These are phyloP conservation scores for Porphyrellus cyaneotinctus DNA, from an alignment of 768 basidiomycete genomes.

Conservation along the genomic window DNA sequence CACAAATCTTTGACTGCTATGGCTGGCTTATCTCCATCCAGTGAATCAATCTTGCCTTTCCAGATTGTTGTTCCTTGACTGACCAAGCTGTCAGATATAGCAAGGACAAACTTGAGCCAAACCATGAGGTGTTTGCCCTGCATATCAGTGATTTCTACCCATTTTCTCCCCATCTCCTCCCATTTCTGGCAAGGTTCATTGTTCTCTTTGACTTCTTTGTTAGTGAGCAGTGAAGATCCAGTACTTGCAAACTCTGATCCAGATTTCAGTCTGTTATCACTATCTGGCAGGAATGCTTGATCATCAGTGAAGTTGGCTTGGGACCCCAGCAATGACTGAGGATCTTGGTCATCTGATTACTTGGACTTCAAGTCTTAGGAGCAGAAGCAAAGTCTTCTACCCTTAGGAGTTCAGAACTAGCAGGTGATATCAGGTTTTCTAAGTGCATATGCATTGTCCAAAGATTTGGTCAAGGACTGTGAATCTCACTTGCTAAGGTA, in stretches of 20 bases:
- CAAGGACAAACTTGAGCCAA: not conserved
- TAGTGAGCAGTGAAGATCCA: too few relatives aligned
- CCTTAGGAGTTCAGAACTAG: not conserved
- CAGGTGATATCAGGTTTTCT: not conserved
- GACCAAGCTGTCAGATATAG: not conserved
- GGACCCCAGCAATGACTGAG: too few relatives aligned
- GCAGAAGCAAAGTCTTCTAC: not conserved
- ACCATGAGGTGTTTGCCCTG: not conserved
- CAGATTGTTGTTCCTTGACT: not conserved
- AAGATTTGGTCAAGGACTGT: not conserved
- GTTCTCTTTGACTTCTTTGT: too few relatives aligned
- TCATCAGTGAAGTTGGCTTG: too few relatives aligned
- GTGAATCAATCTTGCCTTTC: not conserved
- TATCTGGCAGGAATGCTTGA: too few relatives aligned
- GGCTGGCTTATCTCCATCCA: not conserved
- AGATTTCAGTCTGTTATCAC: too few relatives aligned
- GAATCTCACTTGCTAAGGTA: not conserved
- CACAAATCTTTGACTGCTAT: not conserved
- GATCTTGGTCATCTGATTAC: too few relatives aligned
- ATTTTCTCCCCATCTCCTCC: too few relatives aligned
- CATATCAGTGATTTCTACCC: not conserved
- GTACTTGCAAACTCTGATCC: too few relatives aligned
- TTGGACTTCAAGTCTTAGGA: not conserved
- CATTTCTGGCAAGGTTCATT: too few relatives aligned
- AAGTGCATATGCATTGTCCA: not conserved